Evolutionary conservation across 2,329 filamentous ascomycete species (phyloP).

Genomic region (Pseudogymnoascus sp.): DNA sequence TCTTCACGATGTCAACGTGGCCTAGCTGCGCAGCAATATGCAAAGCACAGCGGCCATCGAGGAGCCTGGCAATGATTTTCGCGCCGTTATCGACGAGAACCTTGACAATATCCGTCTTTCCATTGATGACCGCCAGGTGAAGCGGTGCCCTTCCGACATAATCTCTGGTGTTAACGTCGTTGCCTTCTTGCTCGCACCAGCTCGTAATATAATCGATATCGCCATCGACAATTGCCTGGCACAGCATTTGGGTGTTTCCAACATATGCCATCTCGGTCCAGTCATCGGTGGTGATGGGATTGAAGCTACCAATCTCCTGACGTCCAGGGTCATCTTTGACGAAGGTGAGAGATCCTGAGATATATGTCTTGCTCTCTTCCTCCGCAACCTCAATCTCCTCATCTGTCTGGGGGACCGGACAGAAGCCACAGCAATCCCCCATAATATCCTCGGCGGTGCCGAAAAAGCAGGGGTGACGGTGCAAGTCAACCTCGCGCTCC

Average conservation of each 20-base stretch:
- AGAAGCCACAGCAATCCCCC: conserved; percentile 73
- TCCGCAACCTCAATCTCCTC: conserved; percentile 65
- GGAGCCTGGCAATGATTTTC: conserved; percentile 63
- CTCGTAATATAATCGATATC: conserved; percentile 62
- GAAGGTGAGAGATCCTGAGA: conserved; percentile 66
- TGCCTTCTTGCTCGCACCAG: conserved; percentile 59
- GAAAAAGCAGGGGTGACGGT: conserved; percentile 81
- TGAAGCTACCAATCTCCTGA: conserved; percentile 65
- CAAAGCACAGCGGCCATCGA: conserved; percentile 74
- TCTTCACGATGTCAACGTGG: conserved; percentile 57
- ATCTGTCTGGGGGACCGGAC: conserved; percentile 58
- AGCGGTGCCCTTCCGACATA: conserved; percentile 72
- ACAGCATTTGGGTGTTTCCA: conserved; percentile 67
- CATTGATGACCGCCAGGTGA: conserved; percentile 64
- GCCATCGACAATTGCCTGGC: conserved; percentile 70
- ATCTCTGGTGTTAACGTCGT: conserved; percentile 65
- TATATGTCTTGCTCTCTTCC: conserved; percentile 66
- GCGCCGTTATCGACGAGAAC: conserved; percentile 63
- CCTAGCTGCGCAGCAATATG: conserved; percentile 71
- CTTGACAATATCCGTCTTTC: conserved; percentile 61
- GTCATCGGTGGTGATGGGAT: conserved; percentile 71
- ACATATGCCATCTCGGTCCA: conserved; percentile 92
- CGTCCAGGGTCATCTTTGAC: conserved; percentile 74
- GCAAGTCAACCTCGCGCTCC: conserved; percentile 66
- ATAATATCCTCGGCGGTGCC: conserved; percentile 67